Evolutionary conservation across 371 early-diverging fungal species (phyloP).

Genomic region (Furculomyces boomerangus): DNA sequence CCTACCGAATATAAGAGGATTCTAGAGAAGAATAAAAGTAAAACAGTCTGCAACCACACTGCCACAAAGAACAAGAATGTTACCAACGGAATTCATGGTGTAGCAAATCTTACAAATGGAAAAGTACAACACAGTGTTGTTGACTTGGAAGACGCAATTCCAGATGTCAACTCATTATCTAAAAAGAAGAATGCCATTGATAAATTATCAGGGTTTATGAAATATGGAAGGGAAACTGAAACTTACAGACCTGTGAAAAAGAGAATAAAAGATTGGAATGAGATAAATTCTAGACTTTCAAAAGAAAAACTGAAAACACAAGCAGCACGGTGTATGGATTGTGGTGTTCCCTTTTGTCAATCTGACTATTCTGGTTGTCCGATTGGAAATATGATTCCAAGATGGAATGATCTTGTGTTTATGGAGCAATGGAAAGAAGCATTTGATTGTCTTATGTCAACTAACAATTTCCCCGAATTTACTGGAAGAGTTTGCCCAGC

Average conservation of each 20-base stretch:
- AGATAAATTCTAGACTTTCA: slow-evolving; percentile 71
- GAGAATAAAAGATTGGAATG: slow-evolving; percentile 80
- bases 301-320: slow-evolving; percentile 69
- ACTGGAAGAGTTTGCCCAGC: slow-evolving; percentile 87
- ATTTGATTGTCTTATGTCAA: slow-evolving; percentile 75
- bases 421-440: slow-evolving; percentile 89
- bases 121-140: slow-evolving; percentile 23
- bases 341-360: slow-evolving; percentile 96
- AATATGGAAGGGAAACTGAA: slow-evolving; percentile 76
- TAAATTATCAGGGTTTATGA: slow-evolving; percentile 80
- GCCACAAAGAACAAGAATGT: not conserved
- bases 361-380: slow-evolving; percentile 82
- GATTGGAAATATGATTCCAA: slow-evolving; percentile 92
- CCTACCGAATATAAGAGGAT: slow-evolving; percentile 80
- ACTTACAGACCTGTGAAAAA: slow-evolving; percentile 62
- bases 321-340: slow-evolving; percentile 94
- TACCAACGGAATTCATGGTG: not conserved
- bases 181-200: slow-evolving; percentile 46
- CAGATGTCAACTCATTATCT: slow-evolving; percentile 48
- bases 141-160: slow-evolving; percentile 81
- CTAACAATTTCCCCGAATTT: slow-evolving; percentile 96
- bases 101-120: slow-evolving; percentile 7
- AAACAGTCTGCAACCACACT: slow-evolving; percentile 8
- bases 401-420: slow-evolving; percentile 94
- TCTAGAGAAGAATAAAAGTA: slow-evolving; percentile 36